phyloP scores from a whole-genome alignment of 176 grass and related monocot genomes.

The Carex cristatella region DNA sequence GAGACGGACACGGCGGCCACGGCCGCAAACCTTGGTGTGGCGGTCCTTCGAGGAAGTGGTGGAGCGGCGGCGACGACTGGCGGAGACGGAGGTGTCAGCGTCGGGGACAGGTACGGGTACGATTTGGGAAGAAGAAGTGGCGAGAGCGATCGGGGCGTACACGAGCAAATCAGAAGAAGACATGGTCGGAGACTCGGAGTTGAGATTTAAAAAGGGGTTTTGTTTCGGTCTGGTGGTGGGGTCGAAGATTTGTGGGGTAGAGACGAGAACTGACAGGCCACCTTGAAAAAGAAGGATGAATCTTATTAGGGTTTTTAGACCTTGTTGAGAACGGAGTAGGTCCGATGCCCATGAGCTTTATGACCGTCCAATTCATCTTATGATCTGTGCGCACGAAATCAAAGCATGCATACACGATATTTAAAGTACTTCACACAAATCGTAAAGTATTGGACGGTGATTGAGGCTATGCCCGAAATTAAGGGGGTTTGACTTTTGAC shows the following conservation, averaged over 20 bases:
- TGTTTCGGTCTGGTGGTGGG: neutral
- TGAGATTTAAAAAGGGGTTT: conserved; percentile 6
- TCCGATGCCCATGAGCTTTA: too few species aligned
- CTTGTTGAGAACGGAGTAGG: too few species aligned
- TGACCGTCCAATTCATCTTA: too few species aligned
- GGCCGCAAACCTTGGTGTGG: conserved; percentile 64
- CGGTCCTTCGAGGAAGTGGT: conserved; percentile 36
- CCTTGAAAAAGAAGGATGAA: neutral
- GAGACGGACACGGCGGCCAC: conserved; percentile 71
- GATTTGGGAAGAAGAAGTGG: conserved; percentile 38
- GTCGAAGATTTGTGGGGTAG: conserved; percentile 14
- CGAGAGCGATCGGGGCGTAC: conserved; percentile 39
- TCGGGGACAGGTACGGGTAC: neutral
- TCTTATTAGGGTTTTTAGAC: too few species aligned
- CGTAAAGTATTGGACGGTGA: too few species aligned
- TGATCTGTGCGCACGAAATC: too few species aligned
- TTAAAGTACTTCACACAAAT: too few species aligned
- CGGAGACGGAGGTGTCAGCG: neutral
- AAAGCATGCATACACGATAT: too few species aligned
- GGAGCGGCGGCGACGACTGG: conserved; percentile 9
- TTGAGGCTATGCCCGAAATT: neutral
- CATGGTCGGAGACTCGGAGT: neutral
- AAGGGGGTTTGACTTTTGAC: neutral
- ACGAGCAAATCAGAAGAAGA: conserved; percentile 45
- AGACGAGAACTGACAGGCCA: neutral